Evolutionary conservation across 1,284 basidiomycete genomes (phyloP).

Genomic region (Singerocomus inundabilis): DNA sequence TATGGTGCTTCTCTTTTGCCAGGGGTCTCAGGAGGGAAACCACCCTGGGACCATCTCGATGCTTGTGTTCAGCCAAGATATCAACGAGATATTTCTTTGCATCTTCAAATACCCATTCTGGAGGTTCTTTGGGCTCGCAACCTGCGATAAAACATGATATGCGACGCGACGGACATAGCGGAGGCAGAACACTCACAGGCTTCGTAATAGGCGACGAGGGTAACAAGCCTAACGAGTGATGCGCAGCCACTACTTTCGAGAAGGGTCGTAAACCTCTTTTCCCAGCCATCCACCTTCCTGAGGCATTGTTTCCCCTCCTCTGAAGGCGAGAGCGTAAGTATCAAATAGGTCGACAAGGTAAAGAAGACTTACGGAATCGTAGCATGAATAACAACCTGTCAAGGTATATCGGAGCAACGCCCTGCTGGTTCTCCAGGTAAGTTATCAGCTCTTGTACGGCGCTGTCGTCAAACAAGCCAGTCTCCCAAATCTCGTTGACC

Average conservation of each 20-base stretch:
- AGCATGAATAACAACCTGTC: slow-evolving; percentile 32
- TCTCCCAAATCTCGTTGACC: slow-evolving; percentile 24
- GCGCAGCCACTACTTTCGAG: slow-evolving; percentile 4
- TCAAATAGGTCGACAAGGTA: background rate
- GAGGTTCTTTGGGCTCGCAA: slow-evolving; percentile 4
- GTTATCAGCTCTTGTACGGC: slow-evolving; percentile 18
- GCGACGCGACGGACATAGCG: no score
- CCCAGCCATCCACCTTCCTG: slow-evolving; percentile 12
- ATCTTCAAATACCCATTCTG: slow-evolving; percentile 2
- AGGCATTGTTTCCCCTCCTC: slow-evolving; percentile 26
- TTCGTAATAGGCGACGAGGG: slow-evolving; percentile 28
- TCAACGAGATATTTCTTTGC: slow-evolving; percentile 7
- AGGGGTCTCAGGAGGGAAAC: slow-evolving; percentile 24
- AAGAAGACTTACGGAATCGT: slow-evolving; percentile 19
- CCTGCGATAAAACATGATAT: slow-evolving; percentile 2
- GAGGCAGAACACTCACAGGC: slow-evolving; percentile 13
- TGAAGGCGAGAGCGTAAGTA: background rate
- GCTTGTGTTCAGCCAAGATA: slow-evolving; percentile 13
- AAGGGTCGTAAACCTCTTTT: slow-evolving; percentile 8
- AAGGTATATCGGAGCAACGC: slow-evolving; percentile 22
- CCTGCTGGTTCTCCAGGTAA: slow-evolving; percentile 8
- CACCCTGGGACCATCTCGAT: slow-evolving; percentile 21
- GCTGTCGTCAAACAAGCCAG: slow-evolving; percentile 24
- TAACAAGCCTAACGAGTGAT: slow-evolving; percentile 19
- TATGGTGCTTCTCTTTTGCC: slow-evolving; percentile 10